phyloP scores from a whole-genome alignment of 139 green algal species.

The Picochlorum sp. region DNA sequence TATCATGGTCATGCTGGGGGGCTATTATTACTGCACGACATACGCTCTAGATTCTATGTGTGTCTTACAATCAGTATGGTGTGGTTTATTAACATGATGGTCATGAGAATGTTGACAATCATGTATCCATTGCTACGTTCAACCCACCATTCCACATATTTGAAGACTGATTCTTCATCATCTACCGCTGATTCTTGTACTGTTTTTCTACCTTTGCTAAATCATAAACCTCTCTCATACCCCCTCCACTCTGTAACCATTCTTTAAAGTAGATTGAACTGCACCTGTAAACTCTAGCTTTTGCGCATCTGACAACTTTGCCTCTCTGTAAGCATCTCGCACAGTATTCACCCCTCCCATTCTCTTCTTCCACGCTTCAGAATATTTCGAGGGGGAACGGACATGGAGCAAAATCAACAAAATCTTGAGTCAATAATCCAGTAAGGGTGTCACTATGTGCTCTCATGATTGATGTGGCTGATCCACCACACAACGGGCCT shows the following conservation, averaged over 20 bases:
- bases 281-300: slow-evolving; percentile 68
- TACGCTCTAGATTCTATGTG: not conserved
- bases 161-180: not conserved
- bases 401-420: slow-evolving; percentile 18
- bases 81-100: slow-evolving; percentile 57
- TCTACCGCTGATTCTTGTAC: slow-evolving; percentile 6
- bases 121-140: slow-evolving; percentile 16
- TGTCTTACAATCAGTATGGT: slow-evolving; percentile 47
- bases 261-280: slow-evolving; percentile 87
- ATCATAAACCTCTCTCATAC: slow-evolving; percentile 75
- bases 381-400: slow-evolving; percentile 74
- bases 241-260: slow-evolving; percentile 60
- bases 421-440: not conserved
- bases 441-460: not conserved
- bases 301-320: slow-evolving; percentile 50
- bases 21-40: not conserved
- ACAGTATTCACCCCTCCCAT: slow-evolving; percentile 64
- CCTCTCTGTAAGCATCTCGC: slow-evolving; percentile 47
- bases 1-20: slow-evolving; percentile 31
- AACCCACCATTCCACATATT: slow-evolving; percentile 26
- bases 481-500: slow-evolving; percentile 40
- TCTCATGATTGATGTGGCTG: slow-evolving; percentile 16
- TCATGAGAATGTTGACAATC: slow-evolving; percentile 41
- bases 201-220: slow-evolving; percentile 66
- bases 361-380: slow-evolving; percentile 62